A percentile compares a stretch with the other conserved stretches of the same genome.
These are phyloP conservation scores for Mycena filopes DNA, from an alignment of 768 basidiomycete genomes.

Conservation along the genomic window DNA sequence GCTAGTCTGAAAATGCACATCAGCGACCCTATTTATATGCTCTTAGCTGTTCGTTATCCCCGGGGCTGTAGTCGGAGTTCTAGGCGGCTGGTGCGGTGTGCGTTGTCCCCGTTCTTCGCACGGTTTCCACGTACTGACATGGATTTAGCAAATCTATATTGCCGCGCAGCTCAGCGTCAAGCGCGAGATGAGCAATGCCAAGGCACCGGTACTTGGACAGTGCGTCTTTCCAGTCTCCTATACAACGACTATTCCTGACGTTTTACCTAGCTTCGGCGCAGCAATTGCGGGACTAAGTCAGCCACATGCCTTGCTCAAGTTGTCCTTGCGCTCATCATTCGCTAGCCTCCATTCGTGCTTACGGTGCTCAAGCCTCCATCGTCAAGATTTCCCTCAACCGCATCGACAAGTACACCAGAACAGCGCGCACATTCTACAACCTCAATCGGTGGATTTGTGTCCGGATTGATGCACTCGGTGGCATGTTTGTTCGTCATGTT, in stretches of 20 bases:
- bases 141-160: constrained; percentile 37
- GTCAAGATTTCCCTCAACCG: constrained; percentile 47
- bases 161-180: constrained; percentile 41
- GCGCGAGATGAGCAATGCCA: constrained; percentile 40
- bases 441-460: constrained; percentile 51
- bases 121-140: not conserved
- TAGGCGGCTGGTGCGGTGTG: constrained; percentile 45
- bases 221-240: constrained; percentile 38
- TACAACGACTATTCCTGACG: not conserved
- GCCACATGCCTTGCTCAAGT: not conserved
- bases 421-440: constrained; percentile 51
- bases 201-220: constrained; percentile 44
- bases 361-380: constrained; percentile 55
- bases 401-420: constrained; percentile 53
- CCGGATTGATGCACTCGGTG: constrained; percentile 54
- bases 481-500: constrained; percentile 48
- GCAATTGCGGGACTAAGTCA: constrained; percentile 56
- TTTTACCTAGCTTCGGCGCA: constrained; percentile 47
- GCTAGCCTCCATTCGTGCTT: constrained; percentile 56
- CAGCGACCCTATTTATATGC: too few relatives aligned
- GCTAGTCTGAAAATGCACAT: too few relatives aligned
- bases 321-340: not conserved
- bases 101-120: not conserved
- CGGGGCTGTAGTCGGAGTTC: constrained; percentile 39
- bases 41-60: constrained; percentile 45